A percentile compares a stretch with the other conserved stretches of the same genome.
phyloP scores from a whole-genome alignment of 2,329 filamentous ascomycete species.

The Sphaerulina populicola region DNA sequence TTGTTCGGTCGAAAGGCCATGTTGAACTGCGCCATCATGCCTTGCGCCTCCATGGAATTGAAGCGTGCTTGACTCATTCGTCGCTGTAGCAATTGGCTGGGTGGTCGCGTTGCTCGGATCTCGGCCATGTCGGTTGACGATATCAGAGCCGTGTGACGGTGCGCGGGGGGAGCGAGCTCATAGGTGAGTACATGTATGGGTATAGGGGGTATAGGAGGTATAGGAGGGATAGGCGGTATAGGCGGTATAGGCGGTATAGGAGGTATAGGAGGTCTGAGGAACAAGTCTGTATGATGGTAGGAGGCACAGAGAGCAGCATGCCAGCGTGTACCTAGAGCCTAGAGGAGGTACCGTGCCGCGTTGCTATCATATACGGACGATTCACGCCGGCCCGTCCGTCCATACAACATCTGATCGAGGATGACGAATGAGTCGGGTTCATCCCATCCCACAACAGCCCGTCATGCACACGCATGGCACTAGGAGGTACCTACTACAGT shows the following conservation, averaged over 20 bases:
- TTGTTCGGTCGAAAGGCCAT: slow-evolving; percentile 26
- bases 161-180: neutral
- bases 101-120: slow-evolving; percentile 13
- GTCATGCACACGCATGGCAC: slow-evolving; percentile 15
- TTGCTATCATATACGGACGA: slow-evolving; percentile 16
- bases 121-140: slow-evolving; percentile 18
- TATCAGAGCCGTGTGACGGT: neutral
- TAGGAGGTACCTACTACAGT: no score
- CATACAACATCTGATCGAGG: slow-evolving; percentile 15
- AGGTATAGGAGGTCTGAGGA: no score
- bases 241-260: no score
- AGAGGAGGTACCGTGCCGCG: no score
- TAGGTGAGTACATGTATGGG: neutral
- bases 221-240: no score
- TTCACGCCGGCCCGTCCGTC: slow-evolving; percentile 10
- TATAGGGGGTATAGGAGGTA: no score
- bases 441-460: slow-evolving; percentile 20
- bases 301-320: no score
- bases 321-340: slow-evolving; percentile 4
- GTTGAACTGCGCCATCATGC: slow-evolving; percentile 27
- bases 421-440: slow-evolving; percentile 21
- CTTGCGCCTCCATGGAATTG: slow-evolving; percentile 23
- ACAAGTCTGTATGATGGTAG: no score
- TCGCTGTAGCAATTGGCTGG: slow-evolving; percentile 24
- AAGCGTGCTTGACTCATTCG: slow-evolving; percentile 24